Evolutionary conservation across 2,329 filamentous ascomycete species (phyloP).

Genomic region (Talaromyces sp.): DNA sequence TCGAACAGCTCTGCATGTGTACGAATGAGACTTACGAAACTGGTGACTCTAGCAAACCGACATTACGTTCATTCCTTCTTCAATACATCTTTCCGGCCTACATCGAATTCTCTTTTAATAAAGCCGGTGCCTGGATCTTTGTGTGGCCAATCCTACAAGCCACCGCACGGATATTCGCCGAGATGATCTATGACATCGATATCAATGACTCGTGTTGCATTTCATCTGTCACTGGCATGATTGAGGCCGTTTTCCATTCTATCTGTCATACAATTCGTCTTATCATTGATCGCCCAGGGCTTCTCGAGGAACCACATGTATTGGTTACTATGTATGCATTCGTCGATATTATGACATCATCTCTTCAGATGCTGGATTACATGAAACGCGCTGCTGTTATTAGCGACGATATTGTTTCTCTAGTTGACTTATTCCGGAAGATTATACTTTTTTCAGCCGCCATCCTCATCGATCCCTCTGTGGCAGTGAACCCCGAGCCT

Average conservation of each 20-base stretch:
- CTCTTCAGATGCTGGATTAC: slow-evolving; percentile 43
- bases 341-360: slow-evolving; percentile 35
- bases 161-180: slow-evolving; percentile 35
- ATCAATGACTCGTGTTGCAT: slow-evolving; percentile 35
- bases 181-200: slow-evolving; percentile 42
- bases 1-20: slow-evolving; percentile 48
- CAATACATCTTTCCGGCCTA: slow-evolving; percentile 54
- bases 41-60: slow-evolving; percentile 34
- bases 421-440: slow-evolving; percentile 34
- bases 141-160: slow-evolving; percentile 48
- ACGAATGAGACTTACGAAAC: slow-evolving; percentile 41
- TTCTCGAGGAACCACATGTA: slow-evolving; percentile 34
- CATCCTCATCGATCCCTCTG: slow-evolving; percentile 19
- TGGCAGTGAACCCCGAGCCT: slow-evolving; percentile 6
- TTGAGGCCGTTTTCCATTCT: slow-evolving; percentile 34
- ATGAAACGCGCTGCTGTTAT: slow-evolving; percentile 32
- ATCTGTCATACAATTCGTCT: slow-evolving; percentile 30
- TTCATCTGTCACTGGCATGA: slow-evolving; percentile 27
- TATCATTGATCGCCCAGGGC: slow-evolving; percentile 26
- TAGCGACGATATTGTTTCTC: slow-evolving; percentile 19
- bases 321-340: slow-evolving; percentile 34
- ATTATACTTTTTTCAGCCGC: slow-evolving; percentile 30
- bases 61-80: slow-evolving; percentile 47
- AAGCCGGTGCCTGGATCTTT: slow-evolving; percentile 46
- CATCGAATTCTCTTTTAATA: slow-evolving; percentile 43